A percentile compares a stretch with the other conserved stretches of the same genome.
phyloP scores from a whole-genome alignment of 2,329 filamentous ascomycete genomes.

The Tolypocladium paradoxum region DNA sequence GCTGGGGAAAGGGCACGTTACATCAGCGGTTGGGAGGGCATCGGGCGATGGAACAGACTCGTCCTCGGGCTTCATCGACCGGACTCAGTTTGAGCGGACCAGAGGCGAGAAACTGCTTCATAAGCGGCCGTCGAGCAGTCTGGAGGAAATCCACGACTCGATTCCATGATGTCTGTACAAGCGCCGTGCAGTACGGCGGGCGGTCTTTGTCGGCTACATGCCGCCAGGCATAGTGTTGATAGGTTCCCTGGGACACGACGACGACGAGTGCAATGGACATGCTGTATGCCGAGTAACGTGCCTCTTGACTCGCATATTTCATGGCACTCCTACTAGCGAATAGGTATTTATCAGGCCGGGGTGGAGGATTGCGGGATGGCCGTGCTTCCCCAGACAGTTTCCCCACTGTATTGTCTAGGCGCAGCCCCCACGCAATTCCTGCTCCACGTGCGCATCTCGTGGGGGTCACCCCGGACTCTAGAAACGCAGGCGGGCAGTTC shows the following conservation, averaged over 20 bases:
- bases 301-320: neutral
- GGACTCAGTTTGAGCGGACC: neutral
- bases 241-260: neutral
- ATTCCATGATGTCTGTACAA: neutral
- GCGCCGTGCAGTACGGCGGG: neutral
- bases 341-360: neutral
- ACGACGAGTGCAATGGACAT: neutral
- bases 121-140: neutral
- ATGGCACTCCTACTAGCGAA: neutral
- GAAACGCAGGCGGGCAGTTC: conserved; percentile 3
- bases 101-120: neutral
- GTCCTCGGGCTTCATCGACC: neutral
- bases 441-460: neutral
- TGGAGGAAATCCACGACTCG: neutral
- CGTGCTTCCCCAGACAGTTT: neutral
- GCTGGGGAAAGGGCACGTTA: neutral
- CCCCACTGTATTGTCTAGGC: no score
- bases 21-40: neutral
- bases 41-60: neutral
- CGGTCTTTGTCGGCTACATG: no score
- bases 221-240: neutral
- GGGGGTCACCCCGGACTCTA: conserved; percentile 9
- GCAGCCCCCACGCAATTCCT: conserved; percentile 1
- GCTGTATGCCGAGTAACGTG: neutral
- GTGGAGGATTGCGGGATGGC: no score